Evolutionary conservation across 179 eudicot species (phyloP).

Genomic region (Camellia oleifera): DNA sequence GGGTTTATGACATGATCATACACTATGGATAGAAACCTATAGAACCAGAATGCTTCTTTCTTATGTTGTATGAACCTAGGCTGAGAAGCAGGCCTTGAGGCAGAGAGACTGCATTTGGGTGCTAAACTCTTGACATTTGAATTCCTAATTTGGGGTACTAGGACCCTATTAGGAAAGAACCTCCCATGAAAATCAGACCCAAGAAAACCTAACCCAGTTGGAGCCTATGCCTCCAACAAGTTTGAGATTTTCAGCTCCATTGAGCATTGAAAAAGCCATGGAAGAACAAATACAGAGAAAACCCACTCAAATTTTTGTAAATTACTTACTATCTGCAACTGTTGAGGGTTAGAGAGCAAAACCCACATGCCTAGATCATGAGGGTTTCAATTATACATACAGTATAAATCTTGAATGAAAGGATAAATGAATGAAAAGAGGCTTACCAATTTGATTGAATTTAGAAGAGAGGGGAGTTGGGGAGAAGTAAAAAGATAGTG

Average conservation of each 20-base stretch:
- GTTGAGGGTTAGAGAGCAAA: not conserved
- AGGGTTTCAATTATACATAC: not conserved
- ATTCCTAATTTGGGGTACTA: conserved; percentile 23
- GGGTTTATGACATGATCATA: conserved; percentile 74
- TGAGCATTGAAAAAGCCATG: conserved; percentile 64
- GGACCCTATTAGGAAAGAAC: conserved; percentile 27
- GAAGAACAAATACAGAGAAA: conserved; percentile 1
- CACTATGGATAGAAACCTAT: conserved; percentile 63
- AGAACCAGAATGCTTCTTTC: conserved; percentile 78
- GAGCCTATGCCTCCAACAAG: conserved; percentile 28
- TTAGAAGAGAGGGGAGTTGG: not conserved
- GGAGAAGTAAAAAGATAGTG: not conserved
- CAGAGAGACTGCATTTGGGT: conserved; percentile 46
- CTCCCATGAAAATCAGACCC: conserved; percentile 39
- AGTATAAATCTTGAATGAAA: not conserved
- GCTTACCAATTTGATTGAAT: not conserved
- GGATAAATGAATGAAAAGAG: not conserved
- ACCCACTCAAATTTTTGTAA: not conserved
- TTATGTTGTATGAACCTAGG: conserved; percentile 83
- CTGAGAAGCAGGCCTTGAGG: conserved; percentile 68
- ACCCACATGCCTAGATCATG: not conserved
- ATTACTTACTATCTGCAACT: not conserved
- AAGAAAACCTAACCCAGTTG: conserved; percentile 36
- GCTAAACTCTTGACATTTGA: conserved; percentile 21
- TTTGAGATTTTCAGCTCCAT: conserved; percentile 44